Conservation (phyloP, 1,139 yeast species). For the Suhomyces terraborum region DNA sequence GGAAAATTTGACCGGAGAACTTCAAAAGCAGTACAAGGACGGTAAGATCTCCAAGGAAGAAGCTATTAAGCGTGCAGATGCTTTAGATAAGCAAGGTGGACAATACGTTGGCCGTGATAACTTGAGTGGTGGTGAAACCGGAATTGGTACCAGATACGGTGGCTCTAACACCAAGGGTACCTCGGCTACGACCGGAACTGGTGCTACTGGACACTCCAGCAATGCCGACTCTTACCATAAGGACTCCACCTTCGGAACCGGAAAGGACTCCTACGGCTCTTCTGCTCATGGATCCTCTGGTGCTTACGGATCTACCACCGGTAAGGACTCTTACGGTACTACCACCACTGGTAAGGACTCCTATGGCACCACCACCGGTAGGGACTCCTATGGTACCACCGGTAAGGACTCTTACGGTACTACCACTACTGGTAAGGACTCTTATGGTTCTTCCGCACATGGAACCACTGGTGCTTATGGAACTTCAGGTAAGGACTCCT, state of each 20-base stretch:
- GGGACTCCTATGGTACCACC: constrained; percentile 14
- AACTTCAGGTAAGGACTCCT: constrained; percentile 2
- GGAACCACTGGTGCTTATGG: not conserved
- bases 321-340: constrained; percentile 13
- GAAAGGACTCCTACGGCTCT: constrained; percentile 11
- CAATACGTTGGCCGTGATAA: constrained; percentile 31
- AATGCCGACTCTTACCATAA: constrained; percentile 14
- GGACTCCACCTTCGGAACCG: constrained; percentile 11
- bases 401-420: constrained; percentile 4
- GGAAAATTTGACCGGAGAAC: constrained; percentile 28
- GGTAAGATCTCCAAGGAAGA: constrained; percentile 33
- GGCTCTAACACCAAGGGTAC: constrained; percentile 14
- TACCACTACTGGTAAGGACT: constrained; percentile 2
- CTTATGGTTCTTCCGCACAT: constrained; percentile 1
- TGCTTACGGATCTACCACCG: constrained; percentile 6
- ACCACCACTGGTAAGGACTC: constrained; percentile 16
- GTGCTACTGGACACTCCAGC: constrained; percentile 13
- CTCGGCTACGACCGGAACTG: constrained; percentile 14
- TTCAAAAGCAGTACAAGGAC: constrained; percentile 30
- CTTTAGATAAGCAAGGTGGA: constrained; percentile 33
- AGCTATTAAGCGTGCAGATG: constrained; percentile 31
- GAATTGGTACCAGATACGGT: constrained; percentile 28
- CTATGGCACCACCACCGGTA: constrained; percentile 13
- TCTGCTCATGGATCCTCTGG: constrained; percentile 11
- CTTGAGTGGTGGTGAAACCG: constrained; percentile 33